phyloP scores from a whole-genome alignment of 1,284 basidiomycete genomes.

The Sparassis latifolia region DNA sequence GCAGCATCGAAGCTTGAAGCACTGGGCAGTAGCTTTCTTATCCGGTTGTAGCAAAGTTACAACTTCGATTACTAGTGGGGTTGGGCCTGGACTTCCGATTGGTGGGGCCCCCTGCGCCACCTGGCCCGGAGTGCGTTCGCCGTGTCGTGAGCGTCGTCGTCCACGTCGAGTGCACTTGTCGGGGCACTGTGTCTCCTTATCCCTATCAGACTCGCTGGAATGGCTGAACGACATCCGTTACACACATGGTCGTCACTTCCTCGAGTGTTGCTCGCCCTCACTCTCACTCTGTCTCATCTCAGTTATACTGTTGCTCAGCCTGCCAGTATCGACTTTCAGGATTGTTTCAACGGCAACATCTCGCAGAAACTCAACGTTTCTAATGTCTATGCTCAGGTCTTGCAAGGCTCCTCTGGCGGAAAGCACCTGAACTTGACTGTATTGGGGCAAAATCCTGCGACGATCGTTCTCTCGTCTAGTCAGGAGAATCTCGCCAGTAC shows the following conservation, averaged over 20 bases:
- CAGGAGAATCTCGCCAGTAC: conserved; percentile 37
- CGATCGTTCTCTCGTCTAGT: conserved; percentile 56
- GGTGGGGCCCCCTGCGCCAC: too few relatives aligned
- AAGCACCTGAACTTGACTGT: conserved; percentile 60
- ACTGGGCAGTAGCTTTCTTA: too few relatives aligned
- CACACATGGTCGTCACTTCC: conserved; percentile 11
- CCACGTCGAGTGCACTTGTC: too few relatives aligned
- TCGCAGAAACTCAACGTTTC: conserved; percentile 60
- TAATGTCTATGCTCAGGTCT: conserved; percentile 70
- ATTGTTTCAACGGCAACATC: conserved; percentile 53
- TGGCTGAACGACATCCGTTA: conserved; percentile 17
- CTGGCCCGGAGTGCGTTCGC: too few relatives aligned
- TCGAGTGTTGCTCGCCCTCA: conserved; percentile 14
- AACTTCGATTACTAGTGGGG: too few relatives aligned
- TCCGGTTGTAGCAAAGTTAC: too few relatives aligned
- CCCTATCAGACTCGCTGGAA: background rate
- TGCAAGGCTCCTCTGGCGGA: conserved; percentile 37
- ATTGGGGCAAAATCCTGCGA: conserved; percentile 49
- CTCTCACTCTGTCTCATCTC: conserved; percentile 15
- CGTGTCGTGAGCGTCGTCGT: too few relatives aligned
- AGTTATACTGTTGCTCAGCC: conserved; percentile 23
- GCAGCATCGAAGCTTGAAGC: too few relatives aligned
- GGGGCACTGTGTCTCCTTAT: too few relatives aligned
- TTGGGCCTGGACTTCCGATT: too few relatives aligned
- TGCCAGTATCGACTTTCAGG: conserved; percentile 28